Percentiles rank a stretch among this genome's conserved stretches.
phyloP scores from a whole-genome alignment of 441 rosid species.

The Croton laevigatus region DNA sequence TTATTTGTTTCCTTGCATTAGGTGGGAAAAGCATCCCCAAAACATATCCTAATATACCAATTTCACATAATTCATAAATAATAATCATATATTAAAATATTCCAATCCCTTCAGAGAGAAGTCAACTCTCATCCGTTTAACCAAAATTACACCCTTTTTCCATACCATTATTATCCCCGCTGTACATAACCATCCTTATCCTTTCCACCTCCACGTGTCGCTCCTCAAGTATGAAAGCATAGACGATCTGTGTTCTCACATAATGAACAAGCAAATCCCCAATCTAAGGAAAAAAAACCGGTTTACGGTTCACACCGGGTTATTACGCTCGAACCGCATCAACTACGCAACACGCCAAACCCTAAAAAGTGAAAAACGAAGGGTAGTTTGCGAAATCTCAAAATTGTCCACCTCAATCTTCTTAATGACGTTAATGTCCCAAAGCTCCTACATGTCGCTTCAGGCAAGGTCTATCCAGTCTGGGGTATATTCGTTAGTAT shows the following conservation, averaged over 20 bases:
- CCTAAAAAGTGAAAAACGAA: background rate
- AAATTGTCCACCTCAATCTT: background rate
- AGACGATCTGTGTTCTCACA: background rate
- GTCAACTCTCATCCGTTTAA: background rate
- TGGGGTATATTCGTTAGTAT: constrained; percentile 23
- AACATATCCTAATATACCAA: background rate
- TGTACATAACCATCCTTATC: constrained; percentile 16
- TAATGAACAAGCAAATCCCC: background rate
- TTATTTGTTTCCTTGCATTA: no score
- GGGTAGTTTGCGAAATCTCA: constrained; percentile 17
- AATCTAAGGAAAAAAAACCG: background rate
- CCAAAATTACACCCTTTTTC: background rate
- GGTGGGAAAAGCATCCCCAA: background rate
- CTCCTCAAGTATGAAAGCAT: background rate
- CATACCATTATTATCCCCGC: no score
- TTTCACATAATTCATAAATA: background rate
- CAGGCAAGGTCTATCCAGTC: constrained; percentile 8
- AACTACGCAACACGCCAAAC: constrained; percentile 19
- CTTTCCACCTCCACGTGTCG: constrained; percentile 5
- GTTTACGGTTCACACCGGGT: constrained; percentile 17
- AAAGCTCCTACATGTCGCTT: background rate
- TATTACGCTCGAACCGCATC: constrained; percentile 25
- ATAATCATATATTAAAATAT: background rate
- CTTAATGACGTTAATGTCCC: constrained; percentile 10
- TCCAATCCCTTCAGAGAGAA: background rate